Conservation (phyloP, 2,329 filamentous ascomycete species). For the Alternaria metachromatica region DNA sequence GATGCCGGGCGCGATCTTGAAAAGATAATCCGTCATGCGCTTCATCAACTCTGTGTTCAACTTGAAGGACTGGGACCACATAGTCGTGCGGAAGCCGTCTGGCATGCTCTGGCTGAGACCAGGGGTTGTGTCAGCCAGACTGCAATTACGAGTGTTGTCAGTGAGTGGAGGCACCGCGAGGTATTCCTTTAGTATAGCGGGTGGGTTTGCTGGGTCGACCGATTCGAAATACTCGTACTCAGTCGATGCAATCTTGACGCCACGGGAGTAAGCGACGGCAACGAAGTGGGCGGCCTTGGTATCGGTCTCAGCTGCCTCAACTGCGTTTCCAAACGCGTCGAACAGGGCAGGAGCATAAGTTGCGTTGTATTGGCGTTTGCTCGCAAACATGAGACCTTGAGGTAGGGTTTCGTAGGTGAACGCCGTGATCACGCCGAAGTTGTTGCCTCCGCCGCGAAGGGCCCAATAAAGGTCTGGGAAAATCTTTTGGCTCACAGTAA, state of each 20-base stretch:
- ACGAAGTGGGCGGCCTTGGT: constrained; percentile 30
- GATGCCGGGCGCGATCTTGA: constrained; percentile 8
- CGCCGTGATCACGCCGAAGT: constrained; percentile 44
- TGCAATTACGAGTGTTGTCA: constrained; percentile 24
- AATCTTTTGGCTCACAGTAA: constrained; percentile 22
- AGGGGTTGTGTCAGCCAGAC: constrained; percentile 19
- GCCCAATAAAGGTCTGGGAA: constrained; percentile 51
- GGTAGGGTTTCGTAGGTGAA: constrained; percentile 29
- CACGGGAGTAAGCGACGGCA: constrained; percentile 18
- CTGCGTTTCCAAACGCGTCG: constrained; percentile 25
- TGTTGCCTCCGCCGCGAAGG: constrained; percentile 45
- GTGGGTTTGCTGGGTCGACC: constrained; percentile 13
- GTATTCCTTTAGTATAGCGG: constrained; percentile 29
- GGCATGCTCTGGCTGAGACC: constrained; percentile 15
- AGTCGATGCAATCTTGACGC: constrained; percentile 18
- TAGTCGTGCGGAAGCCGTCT: constrained; percentile 29
- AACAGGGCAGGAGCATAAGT: constrained; percentile 19
- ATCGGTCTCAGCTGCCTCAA: constrained; percentile 21
- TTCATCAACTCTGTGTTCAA: constrained; percentile 25
- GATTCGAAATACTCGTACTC: constrained; percentile 30
- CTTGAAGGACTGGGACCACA: constrained; percentile 37
- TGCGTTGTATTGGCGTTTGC: constrained; percentile 12
- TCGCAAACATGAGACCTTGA: constrained; percentile 11
- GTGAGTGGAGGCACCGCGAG: constrained; percentile 22
- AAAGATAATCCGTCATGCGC: constrained; percentile 24